Evolutionary conservation across 1,284 basidiomycete species (phyloP).

Genomic region (Hypsizygus ulmarius): DNA sequence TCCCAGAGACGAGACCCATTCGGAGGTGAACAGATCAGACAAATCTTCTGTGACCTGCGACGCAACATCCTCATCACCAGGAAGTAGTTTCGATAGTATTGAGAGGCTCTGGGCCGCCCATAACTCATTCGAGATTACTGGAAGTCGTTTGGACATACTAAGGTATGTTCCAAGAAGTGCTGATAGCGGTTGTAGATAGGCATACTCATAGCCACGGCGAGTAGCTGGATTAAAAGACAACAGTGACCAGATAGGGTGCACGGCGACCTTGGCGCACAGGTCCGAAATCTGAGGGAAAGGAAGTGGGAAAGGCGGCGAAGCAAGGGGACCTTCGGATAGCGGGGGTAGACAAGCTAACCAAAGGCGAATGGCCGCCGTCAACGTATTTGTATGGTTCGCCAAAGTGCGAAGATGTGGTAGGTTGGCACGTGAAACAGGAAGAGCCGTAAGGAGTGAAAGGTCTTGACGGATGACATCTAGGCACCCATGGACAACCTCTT

Average conservation of each 20-base stretch:
- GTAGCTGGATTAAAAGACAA: constrained; percentile 22
- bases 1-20: constrained; percentile 38
- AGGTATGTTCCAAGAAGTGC: constrained; percentile 53
- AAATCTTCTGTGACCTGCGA: constrained; percentile 39
- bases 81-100: constrained; percentile 51
- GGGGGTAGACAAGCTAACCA: constrained; percentile 60
- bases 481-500: constrained; percentile 33
- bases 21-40: constrained; percentile 34
- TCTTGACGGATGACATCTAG: constrained; percentile 34
- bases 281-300: constrained; percentile 55
- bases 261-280: constrained; percentile 47
- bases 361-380: constrained; percentile 55
- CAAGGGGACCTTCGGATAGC: constrained; percentile 30
- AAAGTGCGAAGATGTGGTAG: constrained; percentile 26
- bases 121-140: constrained; percentile 49
- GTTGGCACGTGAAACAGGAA: constrained; percentile 1
- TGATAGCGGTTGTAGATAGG: constrained; percentile 51
- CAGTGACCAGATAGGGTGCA: constrained; percentile 48
- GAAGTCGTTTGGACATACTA: constrained; percentile 51
- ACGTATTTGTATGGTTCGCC: constrained; percentile 32
- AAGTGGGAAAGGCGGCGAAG: constrained; percentile 50
- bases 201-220: constrained; percentile 30
- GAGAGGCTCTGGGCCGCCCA: constrained; percentile 67
- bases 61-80: constrained; percentile 64
- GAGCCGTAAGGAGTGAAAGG: constrained; percentile 17